These are phyloP conservation scores for Basipetospora chlamydospora DNA, from an alignment of 2,329 filamentous ascomycete genomes.

Conservation along the genomic window DNA sequence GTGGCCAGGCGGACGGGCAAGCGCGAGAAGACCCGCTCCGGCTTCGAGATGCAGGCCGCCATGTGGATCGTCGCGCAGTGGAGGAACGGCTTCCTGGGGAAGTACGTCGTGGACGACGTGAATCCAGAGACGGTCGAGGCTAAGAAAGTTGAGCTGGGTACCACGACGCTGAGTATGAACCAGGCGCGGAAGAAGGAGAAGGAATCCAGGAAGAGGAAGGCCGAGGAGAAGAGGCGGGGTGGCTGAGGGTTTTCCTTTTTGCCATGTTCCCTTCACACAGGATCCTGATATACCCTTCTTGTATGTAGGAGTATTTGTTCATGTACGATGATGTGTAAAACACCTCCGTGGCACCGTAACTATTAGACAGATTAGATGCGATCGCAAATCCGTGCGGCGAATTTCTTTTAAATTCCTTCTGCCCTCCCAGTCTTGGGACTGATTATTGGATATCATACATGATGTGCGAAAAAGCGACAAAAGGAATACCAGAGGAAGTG, in stretches of 20 bases:
- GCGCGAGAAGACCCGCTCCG: slow-evolving; percentile 55
- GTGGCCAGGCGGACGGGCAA: slow-evolving; percentile 65
- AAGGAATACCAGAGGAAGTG: too few species aligned
- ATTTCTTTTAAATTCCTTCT: too few species aligned
- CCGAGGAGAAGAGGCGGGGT: slow-evolving; percentile 4
- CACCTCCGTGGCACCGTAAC: too few species aligned
- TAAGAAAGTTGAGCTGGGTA: slow-evolving; percentile 31
- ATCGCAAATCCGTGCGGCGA: too few species aligned
- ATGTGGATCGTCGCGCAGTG: slow-evolving; percentile 71
- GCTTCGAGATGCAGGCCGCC: slow-evolving; percentile 59
- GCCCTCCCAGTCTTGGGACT: too few species aligned
- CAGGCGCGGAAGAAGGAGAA: slow-evolving; percentile 57
- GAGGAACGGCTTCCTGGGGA: slow-evolving; percentile 61
- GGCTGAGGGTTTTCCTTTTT: background rate
- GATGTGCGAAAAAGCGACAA: too few species aligned
- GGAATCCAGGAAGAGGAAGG: slow-evolving; percentile 31
- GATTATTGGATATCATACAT: too few species aligned
- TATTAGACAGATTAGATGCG: too few species aligned
- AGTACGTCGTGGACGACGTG: slow-evolving; percentile 68
- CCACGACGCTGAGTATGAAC: slow-evolving; percentile 43
- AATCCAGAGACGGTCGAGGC: slow-evolving; percentile 38
- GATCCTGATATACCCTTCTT: too few species aligned
- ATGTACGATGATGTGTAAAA: too few species aligned
- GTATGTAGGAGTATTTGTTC: too few species aligned
- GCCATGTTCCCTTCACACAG: too few species aligned